Percentiles rank a stretch among this genome's conserved stretches.
Evolutionary conservation across 2,329 filamentous ascomycete species (phyloP).

Genomic region (Paraphaeosphaeria sporulosa): DNA sequence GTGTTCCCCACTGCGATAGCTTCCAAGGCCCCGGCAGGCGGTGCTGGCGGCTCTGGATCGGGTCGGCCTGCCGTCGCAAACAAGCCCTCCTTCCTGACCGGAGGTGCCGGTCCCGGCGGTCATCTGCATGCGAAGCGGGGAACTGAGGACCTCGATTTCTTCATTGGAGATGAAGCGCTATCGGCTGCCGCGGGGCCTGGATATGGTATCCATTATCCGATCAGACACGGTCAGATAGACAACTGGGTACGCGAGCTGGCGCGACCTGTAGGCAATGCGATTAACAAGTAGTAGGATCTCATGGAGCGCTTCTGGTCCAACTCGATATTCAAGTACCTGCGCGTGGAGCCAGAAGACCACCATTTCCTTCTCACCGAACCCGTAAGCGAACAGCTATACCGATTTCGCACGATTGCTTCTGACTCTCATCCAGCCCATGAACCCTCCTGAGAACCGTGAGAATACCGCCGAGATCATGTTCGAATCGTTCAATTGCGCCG

Average conservation of each 20-base stretch:
- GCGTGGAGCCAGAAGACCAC: constrained; percentile 98
- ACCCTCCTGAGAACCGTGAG: constrained; percentile 97
- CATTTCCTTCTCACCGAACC: constrained; percentile 98
- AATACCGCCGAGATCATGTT: constrained; percentile 99
- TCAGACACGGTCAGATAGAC: constrained; percentile 97
- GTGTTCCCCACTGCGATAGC: constrained; percentile 99
- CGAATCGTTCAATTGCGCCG: constrained; percentile 99
- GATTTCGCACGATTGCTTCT: constrained; percentile 15
- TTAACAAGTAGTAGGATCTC: constrained; percentile 71
- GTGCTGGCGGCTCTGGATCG: constrained; percentile 78
- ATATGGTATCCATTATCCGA: constrained; percentile 96
- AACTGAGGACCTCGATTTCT: constrained; percentile 97
- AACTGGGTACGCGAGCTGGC: constrained; percentile 77
- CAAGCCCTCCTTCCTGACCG: constrained; percentile 94
- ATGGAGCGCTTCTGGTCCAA: constrained; percentile 99
- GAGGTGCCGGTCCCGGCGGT: constrained; percentile 81
- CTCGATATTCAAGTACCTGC: constrained; percentile 99
- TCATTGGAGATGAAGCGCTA: constrained; percentile 96
- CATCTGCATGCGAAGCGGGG: constrained; percentile 91
- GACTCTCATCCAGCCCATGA: constrained; percentile 74
- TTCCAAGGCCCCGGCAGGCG: constrained; percentile 80
- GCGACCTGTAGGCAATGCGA: background rate
- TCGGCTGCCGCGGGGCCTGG: constrained; percentile 83
- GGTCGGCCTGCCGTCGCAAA: constrained; percentile 90
- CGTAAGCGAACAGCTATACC: constrained; percentile 61